Base-by-base conservation (phyloP, 805 yeast species). In the Pichia heedii region DNA sequence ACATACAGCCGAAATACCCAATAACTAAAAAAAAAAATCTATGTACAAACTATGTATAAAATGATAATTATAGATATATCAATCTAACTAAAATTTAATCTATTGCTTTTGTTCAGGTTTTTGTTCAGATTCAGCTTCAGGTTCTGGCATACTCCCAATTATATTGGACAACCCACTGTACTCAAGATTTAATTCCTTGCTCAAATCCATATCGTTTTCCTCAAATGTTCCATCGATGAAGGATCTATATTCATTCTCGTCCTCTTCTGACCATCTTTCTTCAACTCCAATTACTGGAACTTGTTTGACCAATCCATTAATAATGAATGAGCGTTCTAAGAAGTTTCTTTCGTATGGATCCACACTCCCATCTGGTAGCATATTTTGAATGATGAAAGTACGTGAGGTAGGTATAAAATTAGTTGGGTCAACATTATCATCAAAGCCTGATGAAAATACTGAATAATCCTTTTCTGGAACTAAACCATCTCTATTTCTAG, bases 301-400 rank as follows among this genome's bases (percentile, higher is more conserved):
- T 37, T 58, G 63, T 16, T 41, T 40, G 2, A 58, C 45, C 30
- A 60, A 47, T 8, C 65, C 65, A 30, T 54, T 53, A 8, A 50
- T 48, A 22, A 62, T 40, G 16, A 55, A 48, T 15, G 56, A 42
- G 39, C 68, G 55, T 39, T 58, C 63, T 7, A 63, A 42, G 21
- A 55, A 57, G 40, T 54, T 55, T 43, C 68, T 52, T 36, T 65
- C 69, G 35, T 50, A 39, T 13, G 47, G 47, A 33, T 44, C 47
- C 24, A 40, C 20, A n/a, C 29, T 36, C 16, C 38, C 35, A 33
- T 42, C 32, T 2, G 53, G 60, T 41, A 62, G 54, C 43, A 57
- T 63, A 0, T 48, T 41, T 20, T 49, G 44, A 0, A 60, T 41
- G 16, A 53, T 49, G 21, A 60, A 39, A 10, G 60, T 26, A 21